These are phyloP conservation scores for Rhazya stricta DNA, from an alignment of 257 asterid genomes.

Conservation along the genomic window DNA sequence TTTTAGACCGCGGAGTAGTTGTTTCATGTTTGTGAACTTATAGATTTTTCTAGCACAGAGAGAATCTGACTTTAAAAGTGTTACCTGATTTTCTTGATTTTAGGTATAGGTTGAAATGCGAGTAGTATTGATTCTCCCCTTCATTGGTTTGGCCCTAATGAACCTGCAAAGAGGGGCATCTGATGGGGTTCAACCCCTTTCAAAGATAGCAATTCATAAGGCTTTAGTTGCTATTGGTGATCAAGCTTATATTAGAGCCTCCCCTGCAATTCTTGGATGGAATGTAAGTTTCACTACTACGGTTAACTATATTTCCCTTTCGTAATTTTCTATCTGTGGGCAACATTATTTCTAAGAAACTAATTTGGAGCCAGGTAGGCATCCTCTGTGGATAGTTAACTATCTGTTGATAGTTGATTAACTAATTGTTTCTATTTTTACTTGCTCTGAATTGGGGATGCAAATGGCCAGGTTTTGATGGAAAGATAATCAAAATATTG, in stretches of 20 bases:
- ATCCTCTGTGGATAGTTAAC: too few species aligned
- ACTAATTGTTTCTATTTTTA: too few species aligned
- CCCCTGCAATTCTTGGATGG: constrained; percentile 69
- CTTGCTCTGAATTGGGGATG: background rate
- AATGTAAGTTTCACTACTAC: constrained; percentile 52
- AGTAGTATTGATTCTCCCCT: constrained; percentile 23
- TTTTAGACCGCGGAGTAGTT: too few species aligned
- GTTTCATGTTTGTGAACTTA: too few species aligned
- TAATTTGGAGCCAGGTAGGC: background rate
- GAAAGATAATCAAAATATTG: too few species aligned
- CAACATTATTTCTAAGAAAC: background rate
- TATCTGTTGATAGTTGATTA: too few species aligned
- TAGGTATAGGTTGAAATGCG: too few species aligned
- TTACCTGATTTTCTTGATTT: too few species aligned
- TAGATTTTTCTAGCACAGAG: too few species aligned
- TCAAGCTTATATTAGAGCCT: constrained; percentile 50
- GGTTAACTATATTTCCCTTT: too few species aligned
- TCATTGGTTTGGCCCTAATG: constrained; percentile 39
- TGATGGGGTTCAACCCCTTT: constrained; percentile 68
- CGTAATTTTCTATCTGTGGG: background rate
- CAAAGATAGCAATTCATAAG: constrained; percentile 49
- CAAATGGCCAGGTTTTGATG: too few species aligned
- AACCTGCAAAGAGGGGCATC: constrained; percentile 42
- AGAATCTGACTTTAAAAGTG: too few species aligned
- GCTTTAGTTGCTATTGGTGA: constrained; percentile 46